Conservation (phyloP, 768 basidiomycete genomes). For the Tephrocybe sp. region DNA sequence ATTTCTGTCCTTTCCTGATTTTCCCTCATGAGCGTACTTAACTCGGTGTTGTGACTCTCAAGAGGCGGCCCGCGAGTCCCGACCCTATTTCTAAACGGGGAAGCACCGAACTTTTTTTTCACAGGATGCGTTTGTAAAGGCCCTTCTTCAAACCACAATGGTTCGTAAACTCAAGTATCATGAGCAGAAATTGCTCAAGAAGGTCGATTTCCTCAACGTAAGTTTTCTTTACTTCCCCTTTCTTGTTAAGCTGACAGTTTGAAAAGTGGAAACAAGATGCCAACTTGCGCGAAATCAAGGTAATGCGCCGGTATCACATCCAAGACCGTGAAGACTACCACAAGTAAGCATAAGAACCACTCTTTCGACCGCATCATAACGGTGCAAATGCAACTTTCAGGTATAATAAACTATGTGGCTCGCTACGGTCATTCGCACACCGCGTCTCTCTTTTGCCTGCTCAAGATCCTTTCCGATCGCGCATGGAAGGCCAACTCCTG, state of each 20-base stretch:
- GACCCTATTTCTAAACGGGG: not conserved
- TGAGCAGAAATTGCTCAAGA: constrained; percentile 92
- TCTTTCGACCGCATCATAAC: not conserved
- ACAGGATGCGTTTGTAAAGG: not conserved
- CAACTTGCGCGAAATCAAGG: constrained; percentile 84
- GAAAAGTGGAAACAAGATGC: constrained; percentile 97
- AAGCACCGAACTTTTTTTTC: not conserved
- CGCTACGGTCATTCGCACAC: constrained; percentile 82
- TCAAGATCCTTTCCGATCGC: constrained; percentile 82
- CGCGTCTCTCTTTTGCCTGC: constrained; percentile 84
- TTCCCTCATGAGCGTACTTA: too few species aligned
- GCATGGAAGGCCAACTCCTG: constrained; percentile 85
- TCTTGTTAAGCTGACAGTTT: constrained; percentile 7
- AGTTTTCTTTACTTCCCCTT: constrained; percentile 11
- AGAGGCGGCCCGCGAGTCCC: too few species aligned
- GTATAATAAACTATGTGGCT: constrained; percentile 95
- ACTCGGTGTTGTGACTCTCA: too few species aligned
- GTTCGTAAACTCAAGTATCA: constrained; percentile 96
- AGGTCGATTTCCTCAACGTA: constrained; percentile 96
- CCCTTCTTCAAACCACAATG: constrained; percentile 40
- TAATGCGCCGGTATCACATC: constrained; percentile 94
- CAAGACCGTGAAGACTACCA: constrained; percentile 94
- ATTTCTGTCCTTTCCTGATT: too few species aligned
- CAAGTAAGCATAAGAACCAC: constrained; percentile 50
- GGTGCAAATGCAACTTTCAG: constrained; percentile 32